Conservation (phyloP, 1,284 basidiomycete species). For the Irpex lacteus region DNA sequence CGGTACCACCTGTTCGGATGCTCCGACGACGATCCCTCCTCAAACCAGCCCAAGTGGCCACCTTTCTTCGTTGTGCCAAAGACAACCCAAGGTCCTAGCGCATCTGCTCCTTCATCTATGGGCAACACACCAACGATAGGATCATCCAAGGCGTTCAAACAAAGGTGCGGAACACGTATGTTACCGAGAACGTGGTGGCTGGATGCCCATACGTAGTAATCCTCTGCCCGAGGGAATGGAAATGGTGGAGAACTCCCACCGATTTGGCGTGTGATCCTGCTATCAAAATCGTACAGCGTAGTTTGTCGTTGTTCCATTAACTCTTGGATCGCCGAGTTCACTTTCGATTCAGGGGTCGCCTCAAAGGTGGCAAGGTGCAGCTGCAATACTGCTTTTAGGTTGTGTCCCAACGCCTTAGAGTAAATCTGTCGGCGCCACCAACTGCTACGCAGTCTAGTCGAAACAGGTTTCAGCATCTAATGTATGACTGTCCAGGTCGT, state of each 20-base stretch:
- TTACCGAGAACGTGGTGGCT: slow-evolving; percentile 51
- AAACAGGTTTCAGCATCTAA: slow-evolving; percentile 17
- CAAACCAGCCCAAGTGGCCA: slow-evolving; percentile 96
- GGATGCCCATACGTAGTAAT: slow-evolving; percentile 81
- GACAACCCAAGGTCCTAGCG: slow-evolving; percentile 48
- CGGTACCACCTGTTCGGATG: slow-evolving; percentile 66
- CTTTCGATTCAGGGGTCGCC: slow-evolving; percentile 47
- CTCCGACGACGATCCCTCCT: slow-evolving; percentile 44
- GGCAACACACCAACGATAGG: slow-evolving; percentile 76
- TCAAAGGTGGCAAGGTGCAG: slow-evolving; percentile 54
- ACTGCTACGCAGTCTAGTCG: slow-evolving; percentile 55
- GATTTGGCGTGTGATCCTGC: slow-evolving; percentile 65
- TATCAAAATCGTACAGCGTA: slow-evolving; percentile 61
- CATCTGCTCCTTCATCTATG: slow-evolving; percentile 54
- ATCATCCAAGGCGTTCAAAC: slow-evolving; percentile 89
- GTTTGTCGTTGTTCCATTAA: slow-evolving; percentile 45
- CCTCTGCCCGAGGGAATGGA: slow-evolving; percentile 73
- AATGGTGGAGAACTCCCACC: slow-evolving; percentile 81
- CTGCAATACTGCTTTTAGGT: slow-evolving; percentile 68
- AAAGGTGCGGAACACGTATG: slow-evolving; percentile 72
- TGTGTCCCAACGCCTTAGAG: slow-evolving; percentile 80
- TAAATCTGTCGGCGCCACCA: slow-evolving; percentile 75
- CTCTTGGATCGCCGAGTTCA: slow-evolving; percentile 45
- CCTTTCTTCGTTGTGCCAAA: slow-evolving; percentile 78
- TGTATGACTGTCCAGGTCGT: slow-evolving; percentile 7